A percentile compares a stretch with the other conserved stretches of the same genome.
phyloP scores from a whole-genome alignment of 805 yeast species.

The Candida silvicultrix region DNA sequence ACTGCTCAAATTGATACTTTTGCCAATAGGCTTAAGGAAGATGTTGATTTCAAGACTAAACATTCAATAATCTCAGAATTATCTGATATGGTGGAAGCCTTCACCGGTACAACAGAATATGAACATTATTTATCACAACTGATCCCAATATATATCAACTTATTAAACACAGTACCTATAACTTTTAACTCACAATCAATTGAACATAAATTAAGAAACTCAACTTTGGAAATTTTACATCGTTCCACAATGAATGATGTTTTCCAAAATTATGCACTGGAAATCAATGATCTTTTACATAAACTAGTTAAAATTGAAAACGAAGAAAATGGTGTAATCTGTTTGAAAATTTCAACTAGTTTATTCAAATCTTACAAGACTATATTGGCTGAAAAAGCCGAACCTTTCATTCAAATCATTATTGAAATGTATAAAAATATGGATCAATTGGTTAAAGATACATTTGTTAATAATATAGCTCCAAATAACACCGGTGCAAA shows the following conservation, averaged over 20 bases:
- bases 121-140: conserved; percentile 64
- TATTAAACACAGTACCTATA: conserved; percentile 65
- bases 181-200: conserved; percentile 58
- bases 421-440: conserved; percentile 73
- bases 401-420: conserved; percentile 71
- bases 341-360: conserved; percentile 81
- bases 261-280: conserved; percentile 62
- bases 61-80: conserved; percentile 74
- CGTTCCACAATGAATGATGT: conserved; percentile 79
- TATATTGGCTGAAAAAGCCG: conserved; percentile 61
- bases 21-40: conserved; percentile 51
- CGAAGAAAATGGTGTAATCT: conserved; percentile 91
- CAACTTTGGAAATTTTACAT: conserved; percentile 72
- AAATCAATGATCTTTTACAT: conserved; percentile 54
- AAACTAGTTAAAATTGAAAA: conserved; percentile 66
- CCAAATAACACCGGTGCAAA: conserved; percentile 24
- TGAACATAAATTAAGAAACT: conserved; percentile 73
- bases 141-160: conserved; percentile 61
- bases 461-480: conserved; percentile 39
- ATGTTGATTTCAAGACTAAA: conserved; percentile 50
- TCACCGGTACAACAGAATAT: conserved; percentile 76
- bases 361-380: conserved; percentile 80
- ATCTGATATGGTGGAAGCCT: conserved; percentile 80
- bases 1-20: conserved; percentile 57
- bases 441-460: conserved; percentile 64